Base-by-base conservation (phyloP, 2,329 filamentous ascomycete species). In the Rhytidhysteron rufulum region DNA sequence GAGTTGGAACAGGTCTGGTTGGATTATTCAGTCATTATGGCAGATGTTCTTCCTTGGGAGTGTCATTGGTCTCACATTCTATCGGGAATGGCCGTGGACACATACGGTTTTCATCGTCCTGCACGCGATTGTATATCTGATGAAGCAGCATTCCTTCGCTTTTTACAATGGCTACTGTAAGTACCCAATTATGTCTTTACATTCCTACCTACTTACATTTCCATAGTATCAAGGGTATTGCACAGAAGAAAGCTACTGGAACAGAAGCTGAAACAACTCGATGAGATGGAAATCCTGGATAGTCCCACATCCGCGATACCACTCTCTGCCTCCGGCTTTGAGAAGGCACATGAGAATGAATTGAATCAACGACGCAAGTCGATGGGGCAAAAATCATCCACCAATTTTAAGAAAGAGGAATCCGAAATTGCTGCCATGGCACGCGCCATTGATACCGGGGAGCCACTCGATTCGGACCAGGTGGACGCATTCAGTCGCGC, bases 81-180 rank as follows among this genome's bases (percentile, higher is more conserved):
- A 81, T 55, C 75, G 85, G 4, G 79, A 88, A 37, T 91, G 86
- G 86, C 83, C 85, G 1, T 90, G 86, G 86, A 87, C 86, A 11
- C 86, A 88, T 54, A 87, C 84, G 2, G 82, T 88, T 15, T 88
- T 86, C 60, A 85, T 87, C 37, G 80, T 86, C 8, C 68, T 90
- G 15, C 85, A 90, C 56, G 80, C 80, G 11, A 67, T 90, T 40
- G 79, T 85, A 5, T 84, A 89, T 74, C 60, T 90, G 18, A 90
- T 90, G 86, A 91, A 91, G 68, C 85, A 88, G 63, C 86, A 89
- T 58, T 85, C 82, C 15, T 89, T 87, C 55, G 76, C 83, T 4
- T 88, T 87, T 50, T 89, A 88, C 63, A 90, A 89, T 52, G 86
- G 86, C 5, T 78, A 89, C 47, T 69, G 68, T 70, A 59, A 51